Percentiles rank a stretch among this genome's conserved stretches.
phyloP scores from a whole-genome alignment of 208 protist species.

The Leishmania tropica region DNA sequence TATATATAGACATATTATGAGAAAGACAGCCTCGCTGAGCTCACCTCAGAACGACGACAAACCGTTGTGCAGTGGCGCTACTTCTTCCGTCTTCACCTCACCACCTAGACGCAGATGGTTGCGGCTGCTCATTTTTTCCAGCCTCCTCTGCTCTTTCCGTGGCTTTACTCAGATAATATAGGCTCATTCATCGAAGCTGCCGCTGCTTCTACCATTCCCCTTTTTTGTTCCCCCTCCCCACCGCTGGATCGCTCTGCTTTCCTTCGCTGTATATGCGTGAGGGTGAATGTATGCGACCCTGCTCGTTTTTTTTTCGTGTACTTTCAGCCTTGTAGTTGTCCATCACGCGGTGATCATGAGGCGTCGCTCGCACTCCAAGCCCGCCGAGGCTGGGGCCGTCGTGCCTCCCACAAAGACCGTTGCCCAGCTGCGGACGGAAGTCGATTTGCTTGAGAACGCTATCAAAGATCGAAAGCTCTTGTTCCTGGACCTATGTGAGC shows the following conservation, averaged over 20 bases:
- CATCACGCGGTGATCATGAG: conserved; percentile 3
- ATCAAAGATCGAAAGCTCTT: conserved; percentile 40
- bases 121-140: not conserved
- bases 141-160: not conserved
- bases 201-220: not conserved
- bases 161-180: not conserved
- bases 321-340: not conserved
- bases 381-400: not conserved
- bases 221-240: not conserved
- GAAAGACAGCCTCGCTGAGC: not conserved
- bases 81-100: not conserved
- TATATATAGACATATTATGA: not conserved
- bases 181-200: not conserved
- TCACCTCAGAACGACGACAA: not conserved
- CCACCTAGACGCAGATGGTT: not conserved
- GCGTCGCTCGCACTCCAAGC: not conserved
- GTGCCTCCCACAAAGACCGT: conserved; percentile 2
- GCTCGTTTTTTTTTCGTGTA: not conserved
- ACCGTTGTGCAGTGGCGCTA: not conserved
- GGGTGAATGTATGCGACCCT: not conserved
- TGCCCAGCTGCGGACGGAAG: conserved; percentile 38
- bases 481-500: conserved; percentile 33
- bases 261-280: not conserved
- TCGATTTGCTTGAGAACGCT: conserved; percentile 25
- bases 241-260: not conserved